Evolutionary conservation across 2,329 filamentous ascomycete genomes (phyloP).

Genomic region (Teratosphaeria zuluensis): DNA sequence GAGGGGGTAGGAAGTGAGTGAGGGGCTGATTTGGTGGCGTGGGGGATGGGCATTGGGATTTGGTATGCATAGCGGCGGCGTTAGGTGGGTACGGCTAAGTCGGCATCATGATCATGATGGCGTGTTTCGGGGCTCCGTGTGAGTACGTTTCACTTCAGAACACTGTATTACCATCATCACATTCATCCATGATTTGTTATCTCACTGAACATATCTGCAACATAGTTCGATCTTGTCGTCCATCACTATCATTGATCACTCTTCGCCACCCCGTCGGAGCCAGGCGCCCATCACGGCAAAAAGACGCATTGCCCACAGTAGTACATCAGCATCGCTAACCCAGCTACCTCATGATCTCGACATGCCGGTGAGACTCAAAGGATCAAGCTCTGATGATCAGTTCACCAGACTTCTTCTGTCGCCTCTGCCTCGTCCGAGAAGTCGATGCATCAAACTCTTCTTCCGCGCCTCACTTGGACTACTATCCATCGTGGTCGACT

Average conservation of each 20-base stretch:
- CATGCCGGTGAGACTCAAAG: too few species aligned
- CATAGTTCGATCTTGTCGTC: not conserved
- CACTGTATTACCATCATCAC: not conserved
- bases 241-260: not conserved
- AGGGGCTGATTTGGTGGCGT: not conserved
- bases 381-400: not conserved
- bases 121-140: not conserved
- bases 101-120: too few species aligned
- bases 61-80: not conserved
- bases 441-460: conserved; percentile 25
- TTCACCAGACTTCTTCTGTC: conserved; percentile 7
- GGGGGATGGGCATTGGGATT: not conserved
- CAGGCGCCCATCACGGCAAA: not conserved
- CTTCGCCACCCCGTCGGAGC: not conserved
- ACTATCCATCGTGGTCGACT: not conserved
- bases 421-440: conserved; percentile 20
- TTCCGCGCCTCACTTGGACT: conserved; percentile 16
- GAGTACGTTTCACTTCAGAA: not conserved
- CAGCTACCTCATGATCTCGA: too few species aligned
- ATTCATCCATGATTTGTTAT: not conserved
- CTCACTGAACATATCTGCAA: not conserved
- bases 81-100: not conserved
- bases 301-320: too few species aligned
- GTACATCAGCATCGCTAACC: too few species aligned
- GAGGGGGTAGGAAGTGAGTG: not conserved